phyloP scores from a whole-genome alignment of 2,329 filamentous ascomycete genomes.

The Pestalotiopsis sp. region DNA sequence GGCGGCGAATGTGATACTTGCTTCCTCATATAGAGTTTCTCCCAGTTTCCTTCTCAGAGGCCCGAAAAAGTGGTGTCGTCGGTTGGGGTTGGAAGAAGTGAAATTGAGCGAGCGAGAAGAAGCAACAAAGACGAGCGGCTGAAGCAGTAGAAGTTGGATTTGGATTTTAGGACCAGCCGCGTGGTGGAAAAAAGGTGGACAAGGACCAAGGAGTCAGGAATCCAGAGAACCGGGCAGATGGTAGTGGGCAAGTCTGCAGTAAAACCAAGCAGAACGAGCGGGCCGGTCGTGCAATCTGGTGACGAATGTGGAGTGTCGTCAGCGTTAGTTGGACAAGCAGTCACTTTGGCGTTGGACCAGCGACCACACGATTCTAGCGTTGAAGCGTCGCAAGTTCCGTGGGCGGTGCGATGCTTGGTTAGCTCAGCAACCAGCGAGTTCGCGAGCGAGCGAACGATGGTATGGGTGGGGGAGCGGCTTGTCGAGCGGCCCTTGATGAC shows the following conservation, averaged over 20 bases:
- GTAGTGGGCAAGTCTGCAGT: constrained; percentile 2
- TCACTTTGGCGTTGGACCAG: constrained; percentile 8
- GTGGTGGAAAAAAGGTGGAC: background rate
- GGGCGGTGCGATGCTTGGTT: constrained; percentile 3
- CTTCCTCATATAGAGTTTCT: background rate
- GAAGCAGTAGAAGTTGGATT: background rate
- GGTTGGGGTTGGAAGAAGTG: background rate
- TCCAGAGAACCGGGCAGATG: background rate
- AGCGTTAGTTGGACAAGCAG: constrained; percentile 5
- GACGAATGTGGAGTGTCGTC: constrained; percentile 10
- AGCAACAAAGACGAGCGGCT: background rate
- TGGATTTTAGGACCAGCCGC: background rate
- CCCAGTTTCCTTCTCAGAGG: background rate
- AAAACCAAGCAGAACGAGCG: background rate
- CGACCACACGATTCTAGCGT: constrained; percentile 5
- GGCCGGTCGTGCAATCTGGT: constrained; percentile 12
- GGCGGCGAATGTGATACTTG: background rate
- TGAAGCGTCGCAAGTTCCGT: constrained; percentile 3
- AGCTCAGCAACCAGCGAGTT: background rate
- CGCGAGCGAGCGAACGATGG: background rate
- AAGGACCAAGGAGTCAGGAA: background rate
- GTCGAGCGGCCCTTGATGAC: background rate
- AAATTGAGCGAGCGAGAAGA: background rate
- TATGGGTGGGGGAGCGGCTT: background rate
- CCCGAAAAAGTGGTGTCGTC: background rate